Evolutionary conservation across 371 early-diverging fungal species (phyloP).

Genomic region (Blakeslea trispora): DNA sequence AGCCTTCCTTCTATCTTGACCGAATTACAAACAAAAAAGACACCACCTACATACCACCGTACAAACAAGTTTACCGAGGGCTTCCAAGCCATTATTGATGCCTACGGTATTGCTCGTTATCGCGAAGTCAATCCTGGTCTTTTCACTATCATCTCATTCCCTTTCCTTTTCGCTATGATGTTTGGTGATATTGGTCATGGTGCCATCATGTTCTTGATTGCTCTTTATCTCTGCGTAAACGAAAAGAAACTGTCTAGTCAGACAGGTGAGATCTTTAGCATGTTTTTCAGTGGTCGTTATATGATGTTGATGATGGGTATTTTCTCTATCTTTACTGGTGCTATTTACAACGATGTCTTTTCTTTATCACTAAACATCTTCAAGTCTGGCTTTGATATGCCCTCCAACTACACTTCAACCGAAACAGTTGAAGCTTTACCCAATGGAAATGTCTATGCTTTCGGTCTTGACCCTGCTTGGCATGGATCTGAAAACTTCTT

Average conservation of each 20-base stretch:
- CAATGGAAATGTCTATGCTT: slow-evolving; percentile 59
- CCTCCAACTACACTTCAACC: slow-evolving; percentile 44
- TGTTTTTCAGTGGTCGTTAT: slow-evolving; percentile 96
- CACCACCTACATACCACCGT: slow-evolving; percentile 95
- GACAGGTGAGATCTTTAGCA: slow-evolving; percentile 84
- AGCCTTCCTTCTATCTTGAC: slow-evolving; percentile 85
- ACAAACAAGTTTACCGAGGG: slow-evolving; percentile 96
- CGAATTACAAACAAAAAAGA: slow-evolving; percentile 79
- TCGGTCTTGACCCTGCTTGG: slow-evolving; percentile 95
- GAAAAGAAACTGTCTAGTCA: slow-evolving; percentile 79
- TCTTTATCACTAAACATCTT: slow-evolving; percentile 82
- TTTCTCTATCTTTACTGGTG: slow-evolving; percentile 97
- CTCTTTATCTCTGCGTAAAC: slow-evolving; percentile 76
- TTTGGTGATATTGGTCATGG: slow-evolving; percentile 99
- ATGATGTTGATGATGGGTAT: slow-evolving; percentile 96
- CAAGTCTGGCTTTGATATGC: slow-evolving; percentile 77
- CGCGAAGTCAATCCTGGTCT: slow-evolving; percentile 99
- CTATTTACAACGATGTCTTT: slow-evolving; percentile 98
- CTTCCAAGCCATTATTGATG: slow-evolving; percentile 98
- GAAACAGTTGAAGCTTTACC: slow-evolving; percentile 47
- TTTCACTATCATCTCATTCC: slow-evolving; percentile 98
- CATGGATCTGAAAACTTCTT: slow-evolving; percentile 91
- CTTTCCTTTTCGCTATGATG: slow-evolving; percentile 99
- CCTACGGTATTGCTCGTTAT: slow-evolving; percentile 99
- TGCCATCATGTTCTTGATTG: slow-evolving; percentile 78